Percentiles rank a stretch among this genome's conserved stretches.
Evolutionary conservation across 2,329 filamentous ascomycete genomes (phyloP).

Genomic region (Talaromyces rugulosus): DNA sequence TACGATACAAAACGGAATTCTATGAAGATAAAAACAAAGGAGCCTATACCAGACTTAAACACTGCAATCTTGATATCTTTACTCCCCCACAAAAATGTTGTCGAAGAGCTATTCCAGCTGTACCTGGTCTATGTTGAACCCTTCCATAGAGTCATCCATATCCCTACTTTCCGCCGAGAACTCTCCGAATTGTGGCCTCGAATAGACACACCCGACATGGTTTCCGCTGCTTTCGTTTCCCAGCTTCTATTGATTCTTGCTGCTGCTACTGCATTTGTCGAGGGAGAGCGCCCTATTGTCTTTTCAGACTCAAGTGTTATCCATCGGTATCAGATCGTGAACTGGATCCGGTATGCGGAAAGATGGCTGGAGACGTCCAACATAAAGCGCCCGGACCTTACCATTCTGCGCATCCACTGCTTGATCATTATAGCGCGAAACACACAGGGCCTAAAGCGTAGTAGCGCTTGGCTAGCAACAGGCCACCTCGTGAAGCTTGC

Average conservation of each 20-base stretch:
- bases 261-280: conserved; percentile 35
- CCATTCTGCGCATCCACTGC: conserved; percentile 49
- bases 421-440: conserved; percentile 49
- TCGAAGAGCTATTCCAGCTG: conserved; percentile 33
- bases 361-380: conserved; percentile 77
- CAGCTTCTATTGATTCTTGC: conserved; percentile 36
- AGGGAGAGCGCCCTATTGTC: conserved; percentile 23
- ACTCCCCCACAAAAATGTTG: conserved; percentile 31
- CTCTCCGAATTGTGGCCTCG: conserved; percentile 34
- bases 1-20: conserved; percentile 29
- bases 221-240: conserved; percentile 29
- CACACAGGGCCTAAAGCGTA: conserved; percentile 49
- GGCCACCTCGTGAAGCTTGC: conserved; percentile 50
- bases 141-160: conserved; percentile 37
- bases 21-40: conserved; percentile 27
- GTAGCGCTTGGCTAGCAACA: conserved; percentile 48
- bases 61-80: conserved; percentile 26
- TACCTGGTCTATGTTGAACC: conserved; percentile 40
- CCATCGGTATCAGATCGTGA: conserved; percentile 36
- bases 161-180: conserved; percentile 36
- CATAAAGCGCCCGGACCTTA: conserved; percentile 50
- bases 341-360: conserved; percentile 88
- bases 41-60: conserved; percentile 26
- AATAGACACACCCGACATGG: conserved; percentile 21
- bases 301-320: conserved; percentile 23